Percentiles rank a stretch among this genome's conserved stretches.
phyloP scores from a whole-genome alignment of 2,329 filamentous ascomycete species.

The Sclerotinia glacialis region DNA sequence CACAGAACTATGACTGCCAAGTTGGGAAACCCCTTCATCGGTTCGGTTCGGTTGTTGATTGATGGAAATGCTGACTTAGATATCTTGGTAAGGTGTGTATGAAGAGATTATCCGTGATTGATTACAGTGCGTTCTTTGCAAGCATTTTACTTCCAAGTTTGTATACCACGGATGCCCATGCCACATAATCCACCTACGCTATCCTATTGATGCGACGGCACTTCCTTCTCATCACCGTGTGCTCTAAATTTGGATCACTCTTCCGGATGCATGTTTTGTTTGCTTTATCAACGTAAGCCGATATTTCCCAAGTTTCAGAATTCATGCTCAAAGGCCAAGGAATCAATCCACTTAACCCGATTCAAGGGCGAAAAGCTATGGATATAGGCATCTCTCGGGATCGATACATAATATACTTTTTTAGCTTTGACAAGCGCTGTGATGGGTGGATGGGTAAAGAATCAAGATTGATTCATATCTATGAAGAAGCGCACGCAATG shows the following conservation, averaged over 20 bases:
- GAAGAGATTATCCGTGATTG: too few relatives aligned
- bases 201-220: neutral
- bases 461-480: slow-evolving; percentile 1
- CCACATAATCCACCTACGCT: neutral
- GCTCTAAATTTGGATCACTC: neutral
- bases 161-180: neutral
- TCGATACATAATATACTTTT: slow-evolving; percentile 7
- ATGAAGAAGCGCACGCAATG: neutral
- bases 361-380: neutral
- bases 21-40: slow-evolving; percentile 5
- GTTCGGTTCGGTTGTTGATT: slow-evolving; percentile 9
- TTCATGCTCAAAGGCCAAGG: neutral
- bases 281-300: neutral
- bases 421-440: slow-evolving; percentile 12
- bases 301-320: neutral
- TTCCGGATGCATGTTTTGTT: neutral
- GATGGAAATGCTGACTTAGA: too few relatives aligned
- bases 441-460: neutral
- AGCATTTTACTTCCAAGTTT: too few relatives aligned
- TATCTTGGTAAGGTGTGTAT: too few relatives aligned
- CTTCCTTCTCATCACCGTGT: neutral
- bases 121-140: too few relatives aligned
- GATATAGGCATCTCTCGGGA: neutral
- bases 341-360: neutral
- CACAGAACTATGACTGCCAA: neutral